These are phyloP conservation scores for Suillus paluster DNA, from an alignment of 768 basidiomycete species.

Conservation along the genomic window DNA sequence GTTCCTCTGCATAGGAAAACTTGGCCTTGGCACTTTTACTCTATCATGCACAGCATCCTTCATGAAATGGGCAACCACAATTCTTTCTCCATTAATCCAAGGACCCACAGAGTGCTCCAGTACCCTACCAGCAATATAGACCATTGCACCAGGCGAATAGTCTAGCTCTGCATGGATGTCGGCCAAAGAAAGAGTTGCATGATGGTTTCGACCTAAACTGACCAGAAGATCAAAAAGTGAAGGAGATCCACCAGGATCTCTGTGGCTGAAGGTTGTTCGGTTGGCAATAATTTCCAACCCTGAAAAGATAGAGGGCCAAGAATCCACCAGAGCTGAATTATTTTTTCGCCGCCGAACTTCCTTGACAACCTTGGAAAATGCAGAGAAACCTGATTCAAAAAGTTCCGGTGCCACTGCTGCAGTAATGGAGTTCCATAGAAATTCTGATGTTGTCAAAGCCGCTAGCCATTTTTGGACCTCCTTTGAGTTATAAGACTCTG, in stretches of 20 bases:
- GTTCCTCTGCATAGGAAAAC: not conserved
- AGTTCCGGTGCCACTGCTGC: too few relatives aligned
- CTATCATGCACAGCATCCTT: not conserved
- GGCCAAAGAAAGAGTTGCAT: not conserved
- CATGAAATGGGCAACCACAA: not conserved
- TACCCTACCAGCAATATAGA: slow-evolving; percentile 20
- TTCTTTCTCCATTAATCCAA: not conserved
- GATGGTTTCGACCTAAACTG: too few relatives aligned
- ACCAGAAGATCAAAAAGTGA: too few relatives aligned
- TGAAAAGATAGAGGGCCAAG: slow-evolving; percentile 7
- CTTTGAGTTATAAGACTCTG: too few relatives aligned
- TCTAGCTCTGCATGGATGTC: not conserved
- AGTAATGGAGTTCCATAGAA: too few relatives aligned
- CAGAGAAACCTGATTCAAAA: too few relatives aligned
- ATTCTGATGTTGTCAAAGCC: too few relatives aligned
- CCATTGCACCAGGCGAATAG: slow-evolving; percentile 3
- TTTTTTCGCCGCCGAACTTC: not conserved
- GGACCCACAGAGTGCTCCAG: slow-evolving; percentile 6
- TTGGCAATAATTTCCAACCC: slow-evolving; percentile 9
- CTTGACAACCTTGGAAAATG: too few relatives aligned
- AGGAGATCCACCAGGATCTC: not conserved
- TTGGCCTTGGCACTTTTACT: not conserved
- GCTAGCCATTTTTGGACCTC: too few relatives aligned
- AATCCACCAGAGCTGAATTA: not conserved
- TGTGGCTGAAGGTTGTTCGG: not conserved